Percentiles rank a stretch among this genome's conserved stretches.
Evolutionary conservation across 2,329 filamentous ascomycete genomes (phyloP).

Genomic region (Ascocoryne sarcoides): DNA sequence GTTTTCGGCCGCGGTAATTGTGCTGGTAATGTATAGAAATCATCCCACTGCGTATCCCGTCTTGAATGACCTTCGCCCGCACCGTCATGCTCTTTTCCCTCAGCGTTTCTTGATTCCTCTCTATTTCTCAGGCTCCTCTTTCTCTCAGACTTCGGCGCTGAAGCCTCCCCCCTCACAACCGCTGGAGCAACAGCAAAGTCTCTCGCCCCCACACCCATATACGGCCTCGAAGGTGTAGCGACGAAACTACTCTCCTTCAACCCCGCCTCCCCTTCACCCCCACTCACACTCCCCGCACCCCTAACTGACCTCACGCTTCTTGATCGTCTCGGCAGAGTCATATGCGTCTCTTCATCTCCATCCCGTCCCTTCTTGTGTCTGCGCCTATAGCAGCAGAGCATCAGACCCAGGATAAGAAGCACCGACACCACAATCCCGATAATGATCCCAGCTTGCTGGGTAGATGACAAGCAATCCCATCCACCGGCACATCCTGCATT

Average conservation of each 20-base stretch:
- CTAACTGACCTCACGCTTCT: not conserved
- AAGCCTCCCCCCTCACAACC: not conserved
- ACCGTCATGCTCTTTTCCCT: not conserved
- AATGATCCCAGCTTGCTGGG: not conserved
- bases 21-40: too few species aligned
- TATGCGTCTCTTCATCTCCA: not conserved
- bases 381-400: not conserved
- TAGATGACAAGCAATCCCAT: not conserved
- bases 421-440: not conserved
- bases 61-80: too few species aligned
- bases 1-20: too few species aligned
- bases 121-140: too few species aligned
- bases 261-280: not conserved
- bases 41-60: too few species aligned
- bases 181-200: not conserved
- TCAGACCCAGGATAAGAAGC: not conserved
- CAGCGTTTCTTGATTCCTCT: too few species aligned
- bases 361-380: not conserved
- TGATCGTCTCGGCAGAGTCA: too few species aligned
- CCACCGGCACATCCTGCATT: not conserved
- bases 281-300: not conserved
- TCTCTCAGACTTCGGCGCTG: not conserved
- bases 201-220: not conserved
- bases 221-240: not conserved
- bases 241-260: not conserved